Evolutionary conservation across 495 filamentous ascomycete genomes (phyloP), one percentile per base, ranked within the genome.

Genomic region (Penicillium canariense): DNA sequence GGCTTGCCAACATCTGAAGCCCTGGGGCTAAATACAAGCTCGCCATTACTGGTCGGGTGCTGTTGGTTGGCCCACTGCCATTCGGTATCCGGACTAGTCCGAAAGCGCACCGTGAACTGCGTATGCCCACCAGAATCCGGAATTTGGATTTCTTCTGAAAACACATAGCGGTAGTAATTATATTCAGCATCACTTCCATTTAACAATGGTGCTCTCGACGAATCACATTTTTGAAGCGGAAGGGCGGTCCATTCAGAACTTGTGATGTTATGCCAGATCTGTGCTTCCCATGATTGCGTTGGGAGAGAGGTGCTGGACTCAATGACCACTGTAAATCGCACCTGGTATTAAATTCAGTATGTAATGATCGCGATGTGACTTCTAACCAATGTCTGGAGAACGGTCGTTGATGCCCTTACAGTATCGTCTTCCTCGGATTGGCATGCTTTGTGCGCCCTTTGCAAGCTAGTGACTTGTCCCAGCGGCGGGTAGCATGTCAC

Each of bases 11-110:
- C 22, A 0, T 17, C 31, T 11, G 35, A 54, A 14, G 36, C 38
- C 74, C 35, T 35, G 22, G 52, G 38, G 26, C 50, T 10, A 26
- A 59, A 66, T 20, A 88, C 64, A 15, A 92, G 63, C 28, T 84
- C 73, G 4, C 90, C 90, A 60, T 94, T 85, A 15, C 67, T 68
- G 1, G 79, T 56, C 5, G 76, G 75, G 45, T 80, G 80, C 42
- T 82, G 75, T 50, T 90, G 81, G 51, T 85, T 84, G 11, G 79
- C 80, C 91, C 91, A 96, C 50, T 78, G 84, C 90, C 91, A 96
- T 56, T 63, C 83, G 47, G 47, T 72, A 28, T 68, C 70, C 8
- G 73, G 63, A 2, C 68, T 63, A 11, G 76, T 75, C 8, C 90
- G 83, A 61, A 85, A 93, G 48, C 89, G 89, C 43, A 93, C 61